Base-by-base conservation (phyloP, 2,329 filamentous ascomycete genomes). In the Diaporthe ampelina region DNA sequence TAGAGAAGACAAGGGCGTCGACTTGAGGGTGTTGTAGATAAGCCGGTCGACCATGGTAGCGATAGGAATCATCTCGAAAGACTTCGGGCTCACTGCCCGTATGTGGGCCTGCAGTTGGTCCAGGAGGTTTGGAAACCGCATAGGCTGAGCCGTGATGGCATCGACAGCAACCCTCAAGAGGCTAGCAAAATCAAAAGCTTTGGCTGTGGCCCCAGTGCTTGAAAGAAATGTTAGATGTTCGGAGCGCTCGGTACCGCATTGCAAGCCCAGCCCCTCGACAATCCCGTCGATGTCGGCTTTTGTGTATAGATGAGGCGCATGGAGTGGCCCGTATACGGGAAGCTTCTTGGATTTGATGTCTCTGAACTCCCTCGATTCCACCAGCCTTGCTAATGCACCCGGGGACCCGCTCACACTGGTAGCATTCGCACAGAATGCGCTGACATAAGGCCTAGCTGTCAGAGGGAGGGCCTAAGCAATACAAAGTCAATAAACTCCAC, bases 361-460 rank as follows among this genome's bases (percentile, higher is more conserved):
- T 45, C 85, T 84, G 59, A 83, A 77, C 15, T 84, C 79, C 10
- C 48, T 19, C 32, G 82, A 81, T 56, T 81, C 81, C 63, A 84
- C 83, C 35, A 91, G 80, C 6, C 81, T 79, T 72, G 84, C 82
- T 29, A 90, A 81, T 0, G 86, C 87, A 3, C 82, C 77, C 21
- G 89, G 89, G 52, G 88, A 87, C 10, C 89, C 89, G 67, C 88
- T 90, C 63, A 91, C 83, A 48, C 87, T 86, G 61, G 90, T 81
- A 70, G 84, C 87, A 67, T 81, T 85, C 29, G 79, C 4, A 85
- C 86, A 26, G 86, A 81, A 32, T 88, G 29, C 87, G 80, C 89
- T 91, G 73, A 91, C 81, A 77, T 91, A 92, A 2, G 86, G 83
- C 57, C 86, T 85, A 57, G 80, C 83, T 13, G 88, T 85, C 45